phyloP scores from a whole-genome alignment of 352 stramenopile genomes.

The Aphanomyces euteiches region DNA sequence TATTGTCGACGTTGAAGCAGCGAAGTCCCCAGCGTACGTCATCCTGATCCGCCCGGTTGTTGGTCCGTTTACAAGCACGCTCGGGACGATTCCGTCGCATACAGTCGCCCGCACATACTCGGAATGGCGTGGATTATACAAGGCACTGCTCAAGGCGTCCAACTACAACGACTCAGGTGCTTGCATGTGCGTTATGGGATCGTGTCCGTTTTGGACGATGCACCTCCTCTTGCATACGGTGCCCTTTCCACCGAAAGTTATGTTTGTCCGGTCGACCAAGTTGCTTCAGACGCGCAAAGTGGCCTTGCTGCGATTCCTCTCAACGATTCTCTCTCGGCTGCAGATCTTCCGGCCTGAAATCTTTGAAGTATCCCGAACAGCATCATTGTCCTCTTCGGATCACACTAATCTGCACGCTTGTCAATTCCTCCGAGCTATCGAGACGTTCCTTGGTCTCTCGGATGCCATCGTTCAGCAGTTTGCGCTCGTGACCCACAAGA shows the following conservation, averaged over 20 bases:
- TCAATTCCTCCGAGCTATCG: constrained; percentile 33
- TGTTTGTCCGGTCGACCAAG: constrained; percentile 45
- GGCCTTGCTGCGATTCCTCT: constrained; percentile 37
- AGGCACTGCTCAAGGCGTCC: constrained; percentile 41
- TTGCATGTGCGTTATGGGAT: constrained; percentile 49
- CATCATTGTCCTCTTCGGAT: neutral
- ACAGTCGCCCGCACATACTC: constrained; percentile 52
- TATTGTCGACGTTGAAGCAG: constrained; percentile 34
- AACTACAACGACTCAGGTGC: constrained; percentile 41
- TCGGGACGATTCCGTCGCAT: constrained; percentile 32
- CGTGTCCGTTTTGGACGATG: constrained; percentile 63
- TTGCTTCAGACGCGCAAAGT: constrained; percentile 37
- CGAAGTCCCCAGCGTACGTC: constrained; percentile 45
- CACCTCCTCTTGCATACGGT: constrained; percentile 42
- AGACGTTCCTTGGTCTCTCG: constrained; percentile 43
- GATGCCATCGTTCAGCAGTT: constrained; percentile 32
- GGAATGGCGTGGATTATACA: constrained; percentile 50
- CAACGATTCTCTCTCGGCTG: constrained; percentile 36
- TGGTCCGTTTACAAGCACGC: constrained; percentile 19
- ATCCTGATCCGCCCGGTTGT: constrained; percentile 41
- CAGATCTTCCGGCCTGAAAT: constrained; percentile 37
- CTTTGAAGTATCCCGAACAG: constrained; percentile 34
- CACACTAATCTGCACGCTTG: neutral
- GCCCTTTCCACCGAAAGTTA: constrained; percentile 47
- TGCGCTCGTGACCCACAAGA: constrained; percentile 24